These are phyloP conservation scores for Sugiyamaella pinicola DNA, from an alignment of 1,139 yeast genomes.

Conservation along the genomic window DNA sequence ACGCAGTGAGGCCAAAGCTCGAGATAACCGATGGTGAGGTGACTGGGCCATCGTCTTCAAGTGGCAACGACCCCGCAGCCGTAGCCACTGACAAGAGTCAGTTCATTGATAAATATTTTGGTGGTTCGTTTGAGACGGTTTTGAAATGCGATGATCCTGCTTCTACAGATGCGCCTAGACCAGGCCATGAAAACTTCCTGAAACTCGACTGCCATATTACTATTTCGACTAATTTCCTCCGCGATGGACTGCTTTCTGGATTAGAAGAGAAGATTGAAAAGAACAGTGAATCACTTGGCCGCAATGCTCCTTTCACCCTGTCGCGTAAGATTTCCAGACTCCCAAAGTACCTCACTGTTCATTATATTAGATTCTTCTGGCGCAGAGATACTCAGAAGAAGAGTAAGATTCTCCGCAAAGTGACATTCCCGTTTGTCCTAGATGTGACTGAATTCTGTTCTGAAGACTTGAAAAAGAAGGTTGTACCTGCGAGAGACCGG, in stretches of 20 bases:
- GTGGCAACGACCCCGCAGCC: slow-evolving; percentile 14
- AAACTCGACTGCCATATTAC: slow-evolving; percentile 90
- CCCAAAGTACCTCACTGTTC: slow-evolving; percentile 87
- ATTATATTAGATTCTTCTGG: slow-evolving; percentile 95
- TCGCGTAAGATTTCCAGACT: slow-evolving; percentile 71
- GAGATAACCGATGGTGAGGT: slow-evolving; percentile 3
- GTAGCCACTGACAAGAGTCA: slow-evolving; percentile 19
- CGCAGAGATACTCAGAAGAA: slow-evolving; percentile 87
- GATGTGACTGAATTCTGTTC: slow-evolving; percentile 87
- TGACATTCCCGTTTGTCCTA: slow-evolving; percentile 81
- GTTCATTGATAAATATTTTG: slow-evolving; percentile 60
- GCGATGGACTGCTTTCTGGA: slow-evolving; percentile 80
- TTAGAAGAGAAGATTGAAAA: slow-evolving; percentile 78
- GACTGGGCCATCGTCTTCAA: no score
- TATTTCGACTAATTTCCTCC: slow-evolving; percentile 80
- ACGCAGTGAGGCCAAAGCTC: slow-evolving; percentile 46
- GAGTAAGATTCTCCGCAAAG: slow-evolving; percentile 90
- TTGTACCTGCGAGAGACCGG: slow-evolving; percentile 74
- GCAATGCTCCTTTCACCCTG: slow-evolving; percentile 71
- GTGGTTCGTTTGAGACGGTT: slow-evolving; percentile 62
- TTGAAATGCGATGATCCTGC: slow-evolving; percentile 56
- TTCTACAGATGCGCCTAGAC: slow-evolving; percentile 54
- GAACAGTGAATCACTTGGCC: slow-evolving; percentile 66
- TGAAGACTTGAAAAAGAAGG: slow-evolving; percentile 64
- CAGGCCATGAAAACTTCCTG: slow-evolving; percentile 58